phyloP scores from a whole-genome alignment of 2,329 filamentous ascomycete species.

The Fusarium phyllophilum region DNA sequence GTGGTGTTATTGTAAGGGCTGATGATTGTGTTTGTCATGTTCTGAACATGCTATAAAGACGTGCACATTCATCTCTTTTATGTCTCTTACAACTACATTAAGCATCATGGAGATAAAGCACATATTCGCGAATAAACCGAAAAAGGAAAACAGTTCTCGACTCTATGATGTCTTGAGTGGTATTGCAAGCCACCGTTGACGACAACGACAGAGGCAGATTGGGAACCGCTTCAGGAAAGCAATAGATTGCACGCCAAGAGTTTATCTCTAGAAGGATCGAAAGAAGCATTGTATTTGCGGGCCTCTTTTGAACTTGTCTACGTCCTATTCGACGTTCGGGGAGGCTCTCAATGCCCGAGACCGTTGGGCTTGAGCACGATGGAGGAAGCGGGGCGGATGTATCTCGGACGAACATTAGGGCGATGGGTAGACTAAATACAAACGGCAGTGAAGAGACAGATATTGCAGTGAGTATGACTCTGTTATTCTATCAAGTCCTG shows the following conservation, averaged over 20 bases:
- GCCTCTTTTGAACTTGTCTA: neutral
- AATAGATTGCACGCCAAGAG: neutral
- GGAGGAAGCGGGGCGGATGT: neutral
- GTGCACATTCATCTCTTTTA: conserved; percentile 1
- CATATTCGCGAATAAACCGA: neutral
- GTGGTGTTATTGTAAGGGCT: neutral
- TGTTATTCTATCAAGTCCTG: neutral
- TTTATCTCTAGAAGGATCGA: neutral
- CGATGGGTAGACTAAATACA: neutral
- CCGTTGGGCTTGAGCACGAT: neutral
- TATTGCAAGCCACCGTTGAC: neutral
- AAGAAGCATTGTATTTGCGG: neutral
- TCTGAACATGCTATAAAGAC: neutral
- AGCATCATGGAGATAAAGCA: neutral
- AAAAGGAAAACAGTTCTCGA: conserved; percentile 33
- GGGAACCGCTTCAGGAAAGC: neutral
- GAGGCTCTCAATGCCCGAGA: neutral
- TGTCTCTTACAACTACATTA: neutral
- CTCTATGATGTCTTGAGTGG: neutral
- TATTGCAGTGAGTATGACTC: too few relatives aligned
- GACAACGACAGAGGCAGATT: neutral
- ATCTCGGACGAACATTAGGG: neutral
- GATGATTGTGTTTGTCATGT: neutral
- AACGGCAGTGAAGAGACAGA: too few relatives aligned
- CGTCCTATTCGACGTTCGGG: neutral